Evolutionary conservation across 129 eudicot genomes (phyloP), one percentile per base, ranked within the genome.

Genomic region (Erigeron canadensis): DNA sequence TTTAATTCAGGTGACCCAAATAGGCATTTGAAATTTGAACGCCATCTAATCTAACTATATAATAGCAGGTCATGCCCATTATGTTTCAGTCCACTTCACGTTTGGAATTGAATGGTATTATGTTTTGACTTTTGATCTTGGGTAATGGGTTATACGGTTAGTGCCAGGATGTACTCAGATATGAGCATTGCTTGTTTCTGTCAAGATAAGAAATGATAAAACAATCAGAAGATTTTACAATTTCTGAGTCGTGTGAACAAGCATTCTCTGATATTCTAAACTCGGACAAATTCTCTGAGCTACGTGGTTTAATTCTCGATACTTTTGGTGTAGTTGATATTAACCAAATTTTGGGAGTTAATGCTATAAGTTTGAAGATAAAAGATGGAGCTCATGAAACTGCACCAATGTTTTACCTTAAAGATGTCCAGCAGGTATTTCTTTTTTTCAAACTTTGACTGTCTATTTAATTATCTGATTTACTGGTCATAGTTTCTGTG

Each of bases 341-440:
- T 41, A 80, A 80, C 56, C 88, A 77, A 45, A 38, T 87, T 74
- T 63, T 87, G 71, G 87, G 86, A 41, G 59, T 89, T 47, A 81
- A 74, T 81, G 75, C 50, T 23, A 75, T 89, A 76, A 69, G 82
- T 71, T 63, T 81, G 53, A 87, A 89, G 86, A 79, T 94, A 81
- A 81, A 87, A 70, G 91, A 71, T 54, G 88, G 86, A 65, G 84
- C 82, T 41, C 87, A 94, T 79, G 96, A 89, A 81, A 77, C 57
- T 46, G 84, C 87, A 50, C 91, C 98, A 47, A 11, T 42, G 73
- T 86, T 85, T 57, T 86, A 85, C 75, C 80, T 79, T 45, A 84
- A 80, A 6, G 98, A 94, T 79, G 77, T 94, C 63, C 97, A 82
- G 54, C 86, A 86, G 98, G 98, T 94, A 77, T 65, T 47, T 56